Conservation (phyloP, 164 flowering plant genomes). For the Cinnamomum micranthum region DNA sequence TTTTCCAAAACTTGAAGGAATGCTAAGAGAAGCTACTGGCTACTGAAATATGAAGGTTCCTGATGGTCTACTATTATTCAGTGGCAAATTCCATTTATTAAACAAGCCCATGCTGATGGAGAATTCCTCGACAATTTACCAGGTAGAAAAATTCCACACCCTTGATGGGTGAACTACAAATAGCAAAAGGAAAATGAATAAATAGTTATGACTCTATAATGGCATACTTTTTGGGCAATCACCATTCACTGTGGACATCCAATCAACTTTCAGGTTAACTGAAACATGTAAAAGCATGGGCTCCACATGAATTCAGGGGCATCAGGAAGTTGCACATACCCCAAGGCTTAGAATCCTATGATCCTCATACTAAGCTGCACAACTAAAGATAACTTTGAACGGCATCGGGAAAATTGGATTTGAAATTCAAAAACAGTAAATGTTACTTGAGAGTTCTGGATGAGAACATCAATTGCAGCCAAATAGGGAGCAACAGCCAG, state of each 20-base stretch:
- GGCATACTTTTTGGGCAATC: background rate
- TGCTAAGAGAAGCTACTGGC: background rate
- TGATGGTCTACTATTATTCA: background rate
- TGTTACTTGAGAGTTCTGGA: conserved; percentile 92
- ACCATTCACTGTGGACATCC: background rate
- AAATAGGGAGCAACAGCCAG: conserved; percentile 89
- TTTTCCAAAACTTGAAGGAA: background rate
- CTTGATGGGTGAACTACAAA: background rate
- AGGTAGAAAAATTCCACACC: background rate
- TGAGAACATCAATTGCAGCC: conserved; percentile 92
- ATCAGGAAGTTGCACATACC: background rate
- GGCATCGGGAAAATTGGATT: background rate
- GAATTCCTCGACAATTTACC: background rate
- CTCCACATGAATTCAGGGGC: background rate
- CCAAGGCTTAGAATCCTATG: background rate
- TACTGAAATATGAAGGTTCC: background rate
- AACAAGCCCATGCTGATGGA: background rate
- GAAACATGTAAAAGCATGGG: background rate
- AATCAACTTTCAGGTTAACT: background rate
- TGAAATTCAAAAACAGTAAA: background rate
- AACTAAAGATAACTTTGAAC: background rate
- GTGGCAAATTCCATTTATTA: background rate
- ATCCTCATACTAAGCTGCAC: background rate
- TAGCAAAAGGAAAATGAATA: too few relatives aligned
- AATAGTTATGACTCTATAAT: background rate